Base-by-base conservation (phyloP, 495 filamentous ascomycete genomes). In the Tuber borchii region DNA sequence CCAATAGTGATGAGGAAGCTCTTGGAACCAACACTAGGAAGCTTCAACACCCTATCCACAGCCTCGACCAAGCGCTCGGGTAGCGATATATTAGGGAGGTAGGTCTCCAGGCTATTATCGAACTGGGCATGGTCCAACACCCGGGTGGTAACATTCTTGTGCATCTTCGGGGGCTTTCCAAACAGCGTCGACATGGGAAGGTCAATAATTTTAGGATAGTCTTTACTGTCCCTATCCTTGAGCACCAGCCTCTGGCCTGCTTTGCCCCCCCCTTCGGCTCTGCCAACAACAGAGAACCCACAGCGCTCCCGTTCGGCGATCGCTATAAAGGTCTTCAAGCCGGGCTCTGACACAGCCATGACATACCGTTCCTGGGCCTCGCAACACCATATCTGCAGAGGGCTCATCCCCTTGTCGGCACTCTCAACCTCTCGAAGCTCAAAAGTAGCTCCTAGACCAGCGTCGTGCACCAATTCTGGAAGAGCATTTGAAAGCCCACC, bases 361-460 rank as follows among this genome's bases (percentile, higher is more conserved):
- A 98, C 95, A 78, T 97, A 99, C 82, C 95, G 87, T 84, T 99
- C 95, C 80, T 99, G 95, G 2, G 95, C 96, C 80, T 97, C 94
- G 79, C 93, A 95, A 85, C 94, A 97, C 95, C 94, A 98, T 48
- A 98, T 97, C 83, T 97, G 92, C 81, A 97, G 88, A 37, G 95
- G 94, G 83, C 93, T 97, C 92, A 97, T 94, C 80, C 93, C 90
- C 51, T 86, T 88, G 83, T 98, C 96, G 0, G 93, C 92, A 82
- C 87, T 97, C 78, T 97, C 94, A 34, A 99, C 87, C 81, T 97
- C 92, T 73, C 96, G 89, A 1, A 99, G 89, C 83, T 98, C 95
- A 78, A 99, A 97, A 2, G 87, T 90, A 34, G 93, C 95, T 44
- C 95, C 95, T 73, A 92, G 89, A 0, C 92, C 92, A 42, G 94